Conservation (phyloP, 2,329 filamentous ascomycete genomes). For the Claviceps lovelessii region DNA sequence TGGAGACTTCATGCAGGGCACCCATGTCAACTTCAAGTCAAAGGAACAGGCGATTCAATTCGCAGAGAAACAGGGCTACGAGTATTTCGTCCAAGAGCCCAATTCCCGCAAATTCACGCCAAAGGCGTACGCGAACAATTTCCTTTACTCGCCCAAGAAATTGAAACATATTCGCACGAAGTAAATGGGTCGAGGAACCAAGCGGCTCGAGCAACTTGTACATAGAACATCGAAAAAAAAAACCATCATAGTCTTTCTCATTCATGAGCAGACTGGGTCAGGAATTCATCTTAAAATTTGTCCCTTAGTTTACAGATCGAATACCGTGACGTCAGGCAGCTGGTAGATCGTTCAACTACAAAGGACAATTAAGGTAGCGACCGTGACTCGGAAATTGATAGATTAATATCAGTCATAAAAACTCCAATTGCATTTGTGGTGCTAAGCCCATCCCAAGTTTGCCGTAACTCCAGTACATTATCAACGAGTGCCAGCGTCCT, state of each 20-base stretch:
- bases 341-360: background rate
- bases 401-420: background rate
- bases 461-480: background rate
- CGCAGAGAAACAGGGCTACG: constrained; percentile 97
- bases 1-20: constrained; percentile 88
- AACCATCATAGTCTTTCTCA: background rate
- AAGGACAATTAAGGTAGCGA: no score
- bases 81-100: constrained; percentile 97
- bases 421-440: background rate
- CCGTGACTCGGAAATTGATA: background rate
- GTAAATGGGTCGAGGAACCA: constrained; percentile 29
- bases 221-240: background rate
- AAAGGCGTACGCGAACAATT: constrained; percentile 97
- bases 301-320: background rate
- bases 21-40: constrained; percentile 72
- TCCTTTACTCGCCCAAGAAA: constrained; percentile 70
- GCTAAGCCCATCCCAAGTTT: background rate
- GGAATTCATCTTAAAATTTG: background rate
- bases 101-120: constrained; percentile 73
- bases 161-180: constrained; percentile 78
- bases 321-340: background rate
- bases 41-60: constrained; percentile 94
- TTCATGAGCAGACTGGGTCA: background rate
- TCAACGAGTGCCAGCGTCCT: background rate
- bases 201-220: background rate